A percentile compares a stretch with the other conserved stretches of the same genome.
Conservation (phyloP, 148 eudicot genomes). For the Vaccinium corymbosum region DNA sequence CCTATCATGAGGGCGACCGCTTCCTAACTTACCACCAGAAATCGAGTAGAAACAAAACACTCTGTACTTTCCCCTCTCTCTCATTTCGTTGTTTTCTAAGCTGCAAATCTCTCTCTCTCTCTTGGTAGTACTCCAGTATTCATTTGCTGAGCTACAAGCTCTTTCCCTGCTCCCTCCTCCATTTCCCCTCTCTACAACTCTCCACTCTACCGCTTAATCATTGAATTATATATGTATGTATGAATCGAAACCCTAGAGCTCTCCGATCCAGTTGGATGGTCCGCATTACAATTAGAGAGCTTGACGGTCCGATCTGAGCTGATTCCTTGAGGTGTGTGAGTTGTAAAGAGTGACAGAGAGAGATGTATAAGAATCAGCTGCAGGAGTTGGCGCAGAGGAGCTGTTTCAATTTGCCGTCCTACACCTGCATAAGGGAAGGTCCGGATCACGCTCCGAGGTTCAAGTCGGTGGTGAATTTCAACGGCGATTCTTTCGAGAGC, state of each 20-base stretch:
- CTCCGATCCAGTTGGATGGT: conserved; percentile 18
- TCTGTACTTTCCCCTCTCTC: conserved; percentile 13
- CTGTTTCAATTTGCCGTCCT: conserved; percentile 58
- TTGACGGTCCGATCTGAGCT: conserved; percentile 18
- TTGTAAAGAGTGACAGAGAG: neutral
- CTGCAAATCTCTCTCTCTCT: neutral
- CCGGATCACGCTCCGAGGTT: conserved; percentile 67
- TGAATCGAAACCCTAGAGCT: conserved; percentile 12
- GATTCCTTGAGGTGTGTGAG: neutral
- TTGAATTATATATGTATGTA: neutral
- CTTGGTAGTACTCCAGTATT: neutral
- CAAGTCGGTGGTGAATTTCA: conserved; percentile 49
- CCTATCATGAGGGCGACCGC: conserved; percentile 11
- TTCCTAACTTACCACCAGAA: neutral
- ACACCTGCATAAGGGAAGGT: conserved; percentile 45
- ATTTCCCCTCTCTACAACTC: conserved; percentile 9
- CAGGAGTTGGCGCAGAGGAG: conserved; percentile 65
- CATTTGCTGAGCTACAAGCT: conserved; percentile 16
- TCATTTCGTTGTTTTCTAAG: conserved; percentile 25
- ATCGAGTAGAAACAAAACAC: conserved; percentile 5
- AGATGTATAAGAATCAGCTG: conserved; percentile 64
- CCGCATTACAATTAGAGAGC: conserved; percentile 19
- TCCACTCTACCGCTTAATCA: neutral
- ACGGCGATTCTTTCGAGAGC: conserved; percentile 51
- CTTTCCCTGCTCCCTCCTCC: neutral